These are phyloP conservation scores for Carex pumila DNA, from an alignment of 176 grass and related monocot species.

Conservation along the genomic window DNA sequence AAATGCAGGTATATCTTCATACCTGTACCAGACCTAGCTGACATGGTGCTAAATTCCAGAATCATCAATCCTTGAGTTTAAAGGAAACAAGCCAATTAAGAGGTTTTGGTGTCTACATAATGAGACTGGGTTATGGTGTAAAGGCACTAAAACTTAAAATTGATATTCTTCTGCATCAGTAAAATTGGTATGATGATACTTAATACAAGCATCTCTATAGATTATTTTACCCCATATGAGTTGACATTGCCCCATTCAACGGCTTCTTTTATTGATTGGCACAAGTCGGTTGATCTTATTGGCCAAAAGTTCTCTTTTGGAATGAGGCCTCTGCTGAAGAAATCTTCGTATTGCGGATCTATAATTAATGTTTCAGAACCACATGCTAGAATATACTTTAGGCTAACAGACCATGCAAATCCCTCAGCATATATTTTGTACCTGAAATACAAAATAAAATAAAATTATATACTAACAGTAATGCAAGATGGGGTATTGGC, in stretches of 20 bases:
- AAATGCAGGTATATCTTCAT: background rate
- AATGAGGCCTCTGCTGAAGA: constrained; percentile 63
- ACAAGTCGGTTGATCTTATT: constrained; percentile 25
- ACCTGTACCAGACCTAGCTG: background rate
- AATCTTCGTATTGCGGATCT: constrained; percentile 70
- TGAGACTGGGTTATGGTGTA: background rate
- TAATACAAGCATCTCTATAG: background rate
- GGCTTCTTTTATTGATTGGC: constrained; percentile 50
- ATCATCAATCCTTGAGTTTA: background rate
- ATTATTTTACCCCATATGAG: constrained; percentile 23
- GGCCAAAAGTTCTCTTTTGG: constrained; percentile 57
- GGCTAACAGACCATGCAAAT: constrained; percentile 91
- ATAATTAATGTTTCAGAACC: constrained; percentile 65
- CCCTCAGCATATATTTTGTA: constrained; percentile 94
- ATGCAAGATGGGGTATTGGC: background rate
- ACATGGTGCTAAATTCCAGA: background rate
- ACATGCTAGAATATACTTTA: constrained; percentile 83
- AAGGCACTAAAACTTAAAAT: background rate
- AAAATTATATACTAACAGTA: background rate
- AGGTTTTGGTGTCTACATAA: background rate
- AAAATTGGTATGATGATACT: background rate
- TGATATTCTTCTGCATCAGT: background rate
- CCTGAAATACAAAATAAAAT: background rate
- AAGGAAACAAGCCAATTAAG: background rate
- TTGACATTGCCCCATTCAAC: constrained; percentile 74